A percentile compares a stretch with the other conserved stretches of the same genome.
These are phyloP conservation scores for Ogataea wickerhamii DNA, from an alignment of 805 yeast genomes.

Conservation along the genomic window DNA sequence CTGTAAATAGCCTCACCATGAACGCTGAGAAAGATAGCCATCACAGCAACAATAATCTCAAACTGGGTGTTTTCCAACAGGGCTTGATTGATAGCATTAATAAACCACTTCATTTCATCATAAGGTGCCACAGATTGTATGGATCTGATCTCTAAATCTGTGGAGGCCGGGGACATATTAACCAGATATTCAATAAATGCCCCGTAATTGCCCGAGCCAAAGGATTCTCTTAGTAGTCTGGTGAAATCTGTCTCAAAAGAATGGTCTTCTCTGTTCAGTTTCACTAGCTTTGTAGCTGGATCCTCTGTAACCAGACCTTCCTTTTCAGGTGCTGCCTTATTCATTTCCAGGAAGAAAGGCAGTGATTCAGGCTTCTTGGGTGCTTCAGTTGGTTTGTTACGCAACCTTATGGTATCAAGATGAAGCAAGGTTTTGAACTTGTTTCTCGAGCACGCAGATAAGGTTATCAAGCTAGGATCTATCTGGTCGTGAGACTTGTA, in stretches of 20 bases:
- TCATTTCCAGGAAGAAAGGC: slow-evolving; percentile 64
- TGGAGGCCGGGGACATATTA: slow-evolving; percentile 64
- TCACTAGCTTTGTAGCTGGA: slow-evolving; percentile 24
- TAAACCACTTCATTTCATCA: slow-evolving; percentile 59
- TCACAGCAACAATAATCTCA: slow-evolving; percentile 80
- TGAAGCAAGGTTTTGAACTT: slow-evolving; percentile 77
- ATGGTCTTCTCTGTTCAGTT: slow-evolving; percentile 30
- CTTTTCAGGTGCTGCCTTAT: slow-evolving; percentile 9
- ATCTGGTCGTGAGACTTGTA: slow-evolving; percentile 63
- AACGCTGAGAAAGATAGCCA: slow-evolving; percentile 64
- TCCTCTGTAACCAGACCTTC: background rate
- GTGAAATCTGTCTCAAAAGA: slow-evolving; percentile 74
- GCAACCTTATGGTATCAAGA: slow-evolving; percentile 75
- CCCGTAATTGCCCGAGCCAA: slow-evolving; percentile 37
- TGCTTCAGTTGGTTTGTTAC: slow-evolving; percentile 88
- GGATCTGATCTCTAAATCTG: slow-evolving; percentile 86
- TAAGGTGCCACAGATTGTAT: slow-evolving; percentile 64
- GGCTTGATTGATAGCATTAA: slow-evolving; percentile 65
- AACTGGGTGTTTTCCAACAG: slow-evolving; percentile 52
- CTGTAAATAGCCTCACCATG: slow-evolving; percentile 75
- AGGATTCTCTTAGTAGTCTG: slow-evolving; percentile 52
- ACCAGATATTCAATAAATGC: slow-evolving; percentile 55
- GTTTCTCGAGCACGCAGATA: slow-evolving; percentile 71
- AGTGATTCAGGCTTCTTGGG: slow-evolving; percentile 79
- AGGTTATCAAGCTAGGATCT: slow-evolving; percentile 57